Conservation (phyloP, 163 green algal genomes). For the Scenedesmus sp. region DNA sequence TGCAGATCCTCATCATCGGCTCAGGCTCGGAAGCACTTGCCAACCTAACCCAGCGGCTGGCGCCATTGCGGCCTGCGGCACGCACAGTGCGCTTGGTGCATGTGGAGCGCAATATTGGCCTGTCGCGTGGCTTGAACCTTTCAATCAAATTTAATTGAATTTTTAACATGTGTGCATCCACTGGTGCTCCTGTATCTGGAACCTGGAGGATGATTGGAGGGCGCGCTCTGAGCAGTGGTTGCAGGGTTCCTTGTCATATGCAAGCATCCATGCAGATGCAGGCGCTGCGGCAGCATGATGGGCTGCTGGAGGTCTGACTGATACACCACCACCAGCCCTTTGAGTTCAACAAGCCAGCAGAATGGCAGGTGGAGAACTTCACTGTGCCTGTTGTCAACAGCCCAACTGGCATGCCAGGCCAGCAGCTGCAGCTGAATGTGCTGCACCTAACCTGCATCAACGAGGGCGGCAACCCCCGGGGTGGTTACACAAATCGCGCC, state of each 20-base stretch:
- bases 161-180: background rate
- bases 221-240: background rate
- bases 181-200: background rate
- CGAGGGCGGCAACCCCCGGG: background rate
- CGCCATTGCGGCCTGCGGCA: background rate
- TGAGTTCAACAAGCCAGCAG: background rate
- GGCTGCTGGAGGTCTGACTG: background rate
- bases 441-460: conserved; percentile 7
- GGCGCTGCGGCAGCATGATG: background rate
- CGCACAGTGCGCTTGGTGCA: background rate
- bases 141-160: too few species aligned
- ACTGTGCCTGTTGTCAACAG: background rate
- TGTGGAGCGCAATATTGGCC: background rate
- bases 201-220: conserved; percentile 1
- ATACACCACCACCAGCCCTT: background rate
- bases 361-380: background rate
- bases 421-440: background rate
- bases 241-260: background rate
- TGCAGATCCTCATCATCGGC: background rate
- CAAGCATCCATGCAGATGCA: background rate
- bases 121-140: conserved; percentile 13
- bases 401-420: too few species aligned
- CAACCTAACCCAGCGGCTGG: background rate
- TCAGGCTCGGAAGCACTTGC: background rate
- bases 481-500: background rate